Base-by-base conservation (phyloP, 1,284 basidiomycete species). In the Waitea zeae region DNA sequence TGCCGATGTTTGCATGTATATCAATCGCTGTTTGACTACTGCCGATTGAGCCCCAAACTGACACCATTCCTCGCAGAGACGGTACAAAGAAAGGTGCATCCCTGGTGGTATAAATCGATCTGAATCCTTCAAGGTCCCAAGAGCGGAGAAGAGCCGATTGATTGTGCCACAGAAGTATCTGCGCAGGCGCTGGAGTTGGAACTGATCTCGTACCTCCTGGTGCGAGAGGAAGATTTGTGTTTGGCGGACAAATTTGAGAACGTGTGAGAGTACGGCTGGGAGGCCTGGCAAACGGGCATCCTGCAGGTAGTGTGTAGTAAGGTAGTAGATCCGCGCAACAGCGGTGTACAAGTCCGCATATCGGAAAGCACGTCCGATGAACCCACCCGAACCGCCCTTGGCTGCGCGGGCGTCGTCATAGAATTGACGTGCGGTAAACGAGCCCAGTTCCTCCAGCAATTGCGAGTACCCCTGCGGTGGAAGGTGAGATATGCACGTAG, bases 41-140 rank as follows among this genome's bases (percentile, higher is more conserved):
- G 87, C 84, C 1, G 73, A 69, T 45, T 86, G 72, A 32, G 74
- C 69, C 5, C 84, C 87, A 36, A 84, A 67, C 44, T 83, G 76
- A 51, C 90, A 93, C 92, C 92, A 96, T 44, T 93, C 89, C 51
- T 89, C 83, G 46, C 89, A 92, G 29, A 89, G 60, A 31, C 79
- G 70, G 54, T 87, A 95, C 34, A 96, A 59, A 5, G 76, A 69
- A 5, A 89, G 62, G 44, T 88, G 76, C 54, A 78, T 75, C 36
- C 84, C 72, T 5, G 69, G 60, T 3, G 81, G 73, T 36, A 87
- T 73, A 50, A 84, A 86, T 2, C 76, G 63, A 38, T 88, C 84
- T 2, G 74, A 73, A 40, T 80, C 72, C 37, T 72, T 76, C 18
- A 86, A 56, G 29, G 68, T 69, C 4, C 75, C 72, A 12, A 88